These are phyloP conservation scores for Berberis thunbergii DNA, from an alignment of 164 flowering plant genomes.

Conservation along the genomic window DNA sequence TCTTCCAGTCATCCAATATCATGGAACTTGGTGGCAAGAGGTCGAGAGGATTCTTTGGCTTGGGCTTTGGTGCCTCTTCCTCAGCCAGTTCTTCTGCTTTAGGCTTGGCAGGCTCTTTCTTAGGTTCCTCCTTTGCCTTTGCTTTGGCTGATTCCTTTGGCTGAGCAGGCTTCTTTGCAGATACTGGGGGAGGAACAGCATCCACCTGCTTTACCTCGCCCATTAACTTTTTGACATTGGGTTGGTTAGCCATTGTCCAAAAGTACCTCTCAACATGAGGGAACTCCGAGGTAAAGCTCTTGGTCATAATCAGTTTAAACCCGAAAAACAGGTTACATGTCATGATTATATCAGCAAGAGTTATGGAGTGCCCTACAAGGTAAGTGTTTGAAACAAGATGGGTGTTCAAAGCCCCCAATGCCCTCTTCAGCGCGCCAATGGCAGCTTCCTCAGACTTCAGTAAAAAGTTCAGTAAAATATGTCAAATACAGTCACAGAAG, in stretches of 20 bases:
- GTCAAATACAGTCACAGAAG: not conserved
- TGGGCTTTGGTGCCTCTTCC: conserved; percentile 87
- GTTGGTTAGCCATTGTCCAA: conserved; percentile 94
- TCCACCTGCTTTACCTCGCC: conserved; percentile 80
- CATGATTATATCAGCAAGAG: conserved; percentile 58
- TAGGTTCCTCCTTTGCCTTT: conserved; percentile 12
- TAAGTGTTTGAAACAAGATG: conserved; percentile 68
- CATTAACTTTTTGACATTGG: conserved; percentile 52
- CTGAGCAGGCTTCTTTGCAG: conserved; percentile 23
- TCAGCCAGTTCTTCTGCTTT: conserved; percentile 10
- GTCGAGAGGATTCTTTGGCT: conserved; percentile 88
- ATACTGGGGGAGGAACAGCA: conserved; percentile 39
- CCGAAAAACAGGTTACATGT: conserved; percentile 59
- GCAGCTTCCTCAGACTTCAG: conserved; percentile 34
- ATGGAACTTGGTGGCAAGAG: conserved; percentile 52
- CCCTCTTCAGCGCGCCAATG: conserved; percentile 66
- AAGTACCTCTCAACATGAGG: conserved; percentile 96
- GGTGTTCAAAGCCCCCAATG: conserved; percentile 51
- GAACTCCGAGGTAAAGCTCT: conserved; percentile 74
- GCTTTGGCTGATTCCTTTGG: conserved; percentile 14
- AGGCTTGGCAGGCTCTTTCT: conserved; percentile 21
- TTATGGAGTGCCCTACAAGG: conserved; percentile 40
- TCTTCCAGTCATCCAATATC: conserved; percentile 65
- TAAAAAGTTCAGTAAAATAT: not conserved
- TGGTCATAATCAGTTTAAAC: conserved; percentile 40